A percentile compares a stretch with the other conserved stretches of the same genome.
phyloP scores from a whole-genome alignment of 176 grass and related monocot species.

The Carex parvula region DNA sequence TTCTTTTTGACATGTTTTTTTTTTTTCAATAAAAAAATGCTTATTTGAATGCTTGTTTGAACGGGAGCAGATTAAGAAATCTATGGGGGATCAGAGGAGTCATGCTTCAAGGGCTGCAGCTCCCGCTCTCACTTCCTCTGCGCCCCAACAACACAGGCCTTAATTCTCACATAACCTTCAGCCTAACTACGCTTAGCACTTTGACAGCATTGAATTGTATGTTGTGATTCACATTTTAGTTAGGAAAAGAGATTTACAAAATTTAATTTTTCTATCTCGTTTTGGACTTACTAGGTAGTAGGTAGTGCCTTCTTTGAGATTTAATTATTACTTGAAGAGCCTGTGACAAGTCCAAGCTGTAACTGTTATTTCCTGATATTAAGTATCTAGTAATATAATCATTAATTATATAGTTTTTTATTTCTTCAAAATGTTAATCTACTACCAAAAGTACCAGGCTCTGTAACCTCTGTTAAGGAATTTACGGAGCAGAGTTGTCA shows the following conservation, averaged over 20 bases:
- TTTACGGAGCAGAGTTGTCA: no score
- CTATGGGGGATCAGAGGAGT: conserved; percentile 22
- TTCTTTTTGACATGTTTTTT: neutral
- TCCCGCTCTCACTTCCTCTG: neutral
- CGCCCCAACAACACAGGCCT: conserved; percentile 13
- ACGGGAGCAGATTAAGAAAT: conserved; percentile 16
- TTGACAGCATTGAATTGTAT: conserved; percentile 2
- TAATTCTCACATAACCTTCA: conserved; percentile 4
- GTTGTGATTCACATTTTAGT: neutral
- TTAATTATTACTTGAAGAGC: neutral
- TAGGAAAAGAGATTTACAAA: neutral
- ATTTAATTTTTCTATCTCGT: neutral
- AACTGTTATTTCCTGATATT: neutral
- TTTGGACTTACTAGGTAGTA: neutral
- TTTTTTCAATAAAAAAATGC: neutral
- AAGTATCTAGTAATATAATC: neutral
- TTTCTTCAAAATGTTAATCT: neutral
- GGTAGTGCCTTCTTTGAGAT: neutral
- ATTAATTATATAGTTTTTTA: neutral
- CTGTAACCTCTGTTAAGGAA: no score
- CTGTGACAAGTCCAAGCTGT: neutral
- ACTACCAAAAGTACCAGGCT: neutral
- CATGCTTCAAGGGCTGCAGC: neutral
- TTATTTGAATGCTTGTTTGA: neutral
- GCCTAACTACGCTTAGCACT: neutral